Evolutionary conservation across 306 rosid species (phyloP), one percentile per base, ranked within the genome.

Genomic region (Potentilla sterilis): DNA sequence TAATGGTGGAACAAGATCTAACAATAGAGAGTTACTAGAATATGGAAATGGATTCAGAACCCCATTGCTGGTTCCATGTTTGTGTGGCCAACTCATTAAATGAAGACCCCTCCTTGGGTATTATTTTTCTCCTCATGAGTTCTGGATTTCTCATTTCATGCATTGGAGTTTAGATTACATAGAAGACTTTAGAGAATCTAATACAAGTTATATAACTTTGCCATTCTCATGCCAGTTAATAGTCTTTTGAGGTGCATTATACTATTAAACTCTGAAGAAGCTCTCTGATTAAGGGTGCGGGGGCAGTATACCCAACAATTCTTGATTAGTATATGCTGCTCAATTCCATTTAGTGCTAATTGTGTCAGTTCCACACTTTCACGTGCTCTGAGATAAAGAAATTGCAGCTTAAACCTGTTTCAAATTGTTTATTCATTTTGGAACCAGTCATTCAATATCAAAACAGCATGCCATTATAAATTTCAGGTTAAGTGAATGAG

Each of bases 11-110:
- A 69, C 72, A 75, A 75, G 77, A 14, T 46, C 81, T 18, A 61
- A 77, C 77, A 54, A 54, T n/a, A 67, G 74, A 22, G 81, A 72
- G 80, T 78, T 62, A 15, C 24, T 80, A 75, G 81, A 79, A 69
- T 34, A 32, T 28, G 84, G 80, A 48, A 68, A 83, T 71, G 83
- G 74, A 74, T 62, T 75, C 76, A 83, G 84, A 72, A 54, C 71
- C 68, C 78, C 83, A 49, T 48, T 51, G 47, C 63, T 64, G 51
- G 62, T 81, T 78, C 70, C 85, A 69, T 86, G 89, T 71, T 62
- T 87, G 79, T 79, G 86, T 67, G 82, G 89, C 70, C 76, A 64
- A 67, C 66, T 82, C 40, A 8, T 68, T 5, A 67, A 46, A 78
- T 80, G 67, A 75, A 46, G 37, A 58, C 19, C 49, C 21, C 22